phyloP scores from a whole-genome alignment of 2,329 filamentous ascomycete species.

The Fusarium anguioides region DNA sequence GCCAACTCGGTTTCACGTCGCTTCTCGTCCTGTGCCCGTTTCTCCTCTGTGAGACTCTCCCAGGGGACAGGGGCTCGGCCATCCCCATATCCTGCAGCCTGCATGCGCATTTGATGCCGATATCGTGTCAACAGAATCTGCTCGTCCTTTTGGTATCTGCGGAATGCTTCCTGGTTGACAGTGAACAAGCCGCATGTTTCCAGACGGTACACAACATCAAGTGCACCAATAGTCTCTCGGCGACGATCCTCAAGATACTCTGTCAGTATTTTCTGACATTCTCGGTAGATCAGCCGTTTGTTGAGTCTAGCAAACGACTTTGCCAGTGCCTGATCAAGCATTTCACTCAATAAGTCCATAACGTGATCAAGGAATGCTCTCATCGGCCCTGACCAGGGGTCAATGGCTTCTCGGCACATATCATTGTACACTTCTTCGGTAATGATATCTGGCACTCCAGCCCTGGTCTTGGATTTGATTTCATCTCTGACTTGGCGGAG shows the following conservation, averaged over 20 bases:
- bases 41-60: constrained; percentile 61
- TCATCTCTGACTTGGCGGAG: constrained; percentile 64
- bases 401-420: constrained; percentile 66
- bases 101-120: constrained; percentile 62
- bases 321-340: constrained; percentile 60
- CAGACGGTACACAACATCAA: constrained; percentile 61
- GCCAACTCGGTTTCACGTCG: constrained; percentile 55
- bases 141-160: constrained; percentile 59
- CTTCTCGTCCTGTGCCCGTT: constrained; percentile 57
- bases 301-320: constrained; percentile 59
- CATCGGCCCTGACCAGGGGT: constrained; percentile 67
- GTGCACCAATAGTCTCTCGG: constrained; percentile 50
- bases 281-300: constrained; percentile 62
- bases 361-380: constrained; percentile 60
- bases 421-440: constrained; percentile 70
- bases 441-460: constrained; percentile 69
- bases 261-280: constrained; percentile 57
- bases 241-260: constrained; percentile 57
- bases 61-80: constrained; percentile 51
- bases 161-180: constrained; percentile 62
- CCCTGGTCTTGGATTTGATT: constrained; percentile 64
- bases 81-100: constrained; percentile 50
- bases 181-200: constrained; percentile 69
- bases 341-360: constrained; percentile 59
- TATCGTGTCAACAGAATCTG: constrained; percentile 57